Evolutionary conservation across 2,329 filamentous ascomycete genomes (phyloP).

Genomic region (Drechslerella coelobrocha): DNA sequence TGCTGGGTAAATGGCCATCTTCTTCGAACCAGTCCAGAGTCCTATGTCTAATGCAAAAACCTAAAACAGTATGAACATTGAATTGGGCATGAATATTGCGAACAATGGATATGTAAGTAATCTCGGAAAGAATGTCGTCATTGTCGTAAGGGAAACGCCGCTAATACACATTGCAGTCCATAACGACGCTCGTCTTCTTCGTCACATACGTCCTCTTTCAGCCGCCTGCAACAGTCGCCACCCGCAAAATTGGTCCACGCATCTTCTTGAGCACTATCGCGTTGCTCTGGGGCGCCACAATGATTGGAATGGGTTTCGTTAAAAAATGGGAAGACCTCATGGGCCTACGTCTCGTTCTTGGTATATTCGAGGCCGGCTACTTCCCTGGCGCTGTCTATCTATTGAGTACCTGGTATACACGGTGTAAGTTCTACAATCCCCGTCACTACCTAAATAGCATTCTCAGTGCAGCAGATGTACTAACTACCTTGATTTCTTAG

Average conservation of each 20-base stretch:
- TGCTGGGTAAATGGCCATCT: constrained; percentile 67
- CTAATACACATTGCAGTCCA: constrained; percentile 25
- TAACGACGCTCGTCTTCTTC: constrained; percentile 48
- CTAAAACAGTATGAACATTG: constrained; percentile 31
- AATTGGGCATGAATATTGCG: constrained; percentile 38
- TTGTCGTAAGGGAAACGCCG: background rate
- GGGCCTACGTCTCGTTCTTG: constrained; percentile 67
- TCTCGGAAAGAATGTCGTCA: background rate
- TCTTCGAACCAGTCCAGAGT: background rate
- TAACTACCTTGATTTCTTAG: constrained; percentile 20
- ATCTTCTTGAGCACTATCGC: constrained; percentile 65
- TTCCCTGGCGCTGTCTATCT: constrained; percentile 75
- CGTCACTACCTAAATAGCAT: too few relatives aligned
- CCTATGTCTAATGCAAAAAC: background rate
- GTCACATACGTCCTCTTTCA: constrained; percentile 71
- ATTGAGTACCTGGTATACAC: constrained; percentile 75
- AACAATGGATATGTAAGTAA: constrained; percentile 45
- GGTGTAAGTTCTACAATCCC: constrained; percentile 62
- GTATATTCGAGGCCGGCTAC: constrained; percentile 72
- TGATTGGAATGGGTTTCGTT: constrained; percentile 71
- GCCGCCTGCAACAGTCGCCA: constrained; percentile 72
- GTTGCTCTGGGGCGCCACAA: constrained; percentile 67
- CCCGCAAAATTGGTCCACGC: constrained; percentile 71
- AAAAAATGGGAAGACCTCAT: constrained; percentile 64
- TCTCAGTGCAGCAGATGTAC: too few relatives aligned